phyloP scores from a whole-genome alignment of 2,329 filamentous ascomycete species.

The Epichloe hybrida region DNA sequence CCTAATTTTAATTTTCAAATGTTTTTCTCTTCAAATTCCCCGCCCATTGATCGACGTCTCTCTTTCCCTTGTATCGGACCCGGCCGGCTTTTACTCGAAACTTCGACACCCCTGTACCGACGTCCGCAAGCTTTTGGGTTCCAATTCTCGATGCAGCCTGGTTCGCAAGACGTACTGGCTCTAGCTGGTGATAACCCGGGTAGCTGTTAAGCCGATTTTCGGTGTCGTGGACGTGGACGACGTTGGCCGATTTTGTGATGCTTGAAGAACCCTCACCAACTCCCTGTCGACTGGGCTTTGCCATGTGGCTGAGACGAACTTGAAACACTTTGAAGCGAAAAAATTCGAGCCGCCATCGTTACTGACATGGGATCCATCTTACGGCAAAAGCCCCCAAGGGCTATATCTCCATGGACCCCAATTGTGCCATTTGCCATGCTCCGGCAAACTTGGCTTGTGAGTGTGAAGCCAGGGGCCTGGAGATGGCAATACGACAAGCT shows the following conservation, averaged over 20 bases:
- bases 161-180: neutral
- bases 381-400: constrained; percentile 27
- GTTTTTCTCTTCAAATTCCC: constrained; percentile 1
- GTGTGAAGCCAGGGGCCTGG: constrained; percentile 52
- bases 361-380: constrained; percentile 39
- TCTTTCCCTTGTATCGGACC: neutral
- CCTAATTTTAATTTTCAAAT: neutral
- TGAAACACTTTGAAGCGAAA: constrained; percentile 1
- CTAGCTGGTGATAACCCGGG: neutral
- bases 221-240: neutral
- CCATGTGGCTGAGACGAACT: neutral
- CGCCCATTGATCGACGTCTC: too few species aligned
- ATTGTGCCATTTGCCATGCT: constrained; percentile 53
- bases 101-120: neutral
- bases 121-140: neutral
- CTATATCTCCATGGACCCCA: constrained; percentile 51
- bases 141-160: neutral
- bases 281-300: neutral
- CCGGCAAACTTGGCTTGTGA: constrained; percentile 47
- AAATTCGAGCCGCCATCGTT: constrained; percentile 4
- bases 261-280: neutral
- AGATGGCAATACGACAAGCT: constrained; percentile 48
- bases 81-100: neutral
- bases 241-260: neutral
- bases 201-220: neutral